Base-by-base conservation (phyloP, 2,329 filamentous ascomycete species). In the Lasiodiplodia hormozganensis region DNA sequence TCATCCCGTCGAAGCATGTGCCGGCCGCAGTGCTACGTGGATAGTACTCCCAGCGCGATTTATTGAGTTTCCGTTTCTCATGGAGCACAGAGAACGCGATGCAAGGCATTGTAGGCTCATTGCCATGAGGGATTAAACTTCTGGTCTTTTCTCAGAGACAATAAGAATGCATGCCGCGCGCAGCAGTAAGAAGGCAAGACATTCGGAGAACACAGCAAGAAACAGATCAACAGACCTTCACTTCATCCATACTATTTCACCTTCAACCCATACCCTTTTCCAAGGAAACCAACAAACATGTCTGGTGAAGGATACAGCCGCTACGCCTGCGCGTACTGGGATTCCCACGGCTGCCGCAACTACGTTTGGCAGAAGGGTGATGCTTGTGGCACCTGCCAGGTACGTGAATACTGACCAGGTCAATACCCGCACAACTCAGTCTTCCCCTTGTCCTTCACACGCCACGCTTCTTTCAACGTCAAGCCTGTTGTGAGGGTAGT, bases 281-380 rank as follows among this genome's bases (percentile, higher is more conserved):
- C 23, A 53, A n/a, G n/a, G n/a, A 10, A 47, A 7, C n/a, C 38
- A 31, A 5, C n/a, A 47, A 38, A 31, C 8, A 64, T 64, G 60
- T 21, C 60, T 7, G 62, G 52, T 14, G 62, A 58, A 53, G 68
- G 68, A n/a, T 69, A 62, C 62, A 62, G 56, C 64, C 57, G 57
- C 47, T 60, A 54, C 38, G 47, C 56, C 31, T 69, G 68, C 49
- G 34, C 51, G 12, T 65, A 69, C 64, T 43, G 62, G 51, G 51
- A 62, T 40, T 31, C 38, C 11, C 43, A 58, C 21, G 49, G 56
- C 7, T 69, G 68, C 43, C 60, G 53, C 28, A 67, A 69, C 54
- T 69, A 58, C 28, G 68, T 69, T 2, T 69, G 62, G 62, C 60
- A 65, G 58, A 54, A 69, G 25, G 64, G 54, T 8, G 62, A 65